Conservation (phyloP, 2,329 filamentous ascomycete genomes). For the Phaeosphaeriaceae sp. region DNA sequence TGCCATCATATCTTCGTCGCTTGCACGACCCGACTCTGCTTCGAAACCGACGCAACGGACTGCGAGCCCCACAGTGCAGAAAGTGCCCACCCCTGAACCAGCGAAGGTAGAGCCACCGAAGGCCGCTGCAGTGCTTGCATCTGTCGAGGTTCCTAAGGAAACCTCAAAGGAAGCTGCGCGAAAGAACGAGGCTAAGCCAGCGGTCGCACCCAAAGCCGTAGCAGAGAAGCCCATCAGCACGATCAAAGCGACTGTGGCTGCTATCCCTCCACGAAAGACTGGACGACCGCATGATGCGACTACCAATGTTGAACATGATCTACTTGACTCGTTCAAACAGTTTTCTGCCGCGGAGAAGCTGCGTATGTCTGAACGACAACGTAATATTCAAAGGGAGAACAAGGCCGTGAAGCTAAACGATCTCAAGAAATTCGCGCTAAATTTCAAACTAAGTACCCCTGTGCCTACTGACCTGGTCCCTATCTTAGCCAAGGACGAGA, state of each 20-base stretch:
- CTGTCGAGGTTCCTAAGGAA: constrained; percentile 26
- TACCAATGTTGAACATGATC: constrained; percentile 66
- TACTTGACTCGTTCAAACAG: constrained; percentile 68
- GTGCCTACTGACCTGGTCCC: constrained; percentile 90
- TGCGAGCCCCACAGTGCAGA: constrained; percentile 29
- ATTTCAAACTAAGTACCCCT: constrained; percentile 92
- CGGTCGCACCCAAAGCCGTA: constrained; percentile 25
- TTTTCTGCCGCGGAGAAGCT: constrained; percentile 68
- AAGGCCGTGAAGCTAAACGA: constrained; percentile 94
- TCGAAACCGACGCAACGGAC: constrained; percentile 31
- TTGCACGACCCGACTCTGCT: constrained; percentile 59
- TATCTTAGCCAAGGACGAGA: constrained; percentile 96
- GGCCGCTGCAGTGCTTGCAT: constrained; percentile 7
- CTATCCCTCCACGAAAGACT: constrained; percentile 45
- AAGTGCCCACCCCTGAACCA: constrained; percentile 24
- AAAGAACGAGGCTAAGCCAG: constrained; percentile 27
- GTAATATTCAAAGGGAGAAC: constrained; percentile 67
- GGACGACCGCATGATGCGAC: constrained; percentile 59
- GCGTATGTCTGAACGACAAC: constrained; percentile 62
- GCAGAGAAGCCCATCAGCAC: constrained; percentile 36
- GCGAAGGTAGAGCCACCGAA: constrained; percentile 19
- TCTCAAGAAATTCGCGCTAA: constrained; percentile 90
- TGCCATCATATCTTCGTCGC: constrained; percentile 87
- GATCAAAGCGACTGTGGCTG: constrained; percentile 35
- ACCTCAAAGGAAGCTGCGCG: constrained; percentile 18